Conservation (phyloP, 2,329 filamentous ascomycete genomes). For the Venturia nashicola region DNA sequence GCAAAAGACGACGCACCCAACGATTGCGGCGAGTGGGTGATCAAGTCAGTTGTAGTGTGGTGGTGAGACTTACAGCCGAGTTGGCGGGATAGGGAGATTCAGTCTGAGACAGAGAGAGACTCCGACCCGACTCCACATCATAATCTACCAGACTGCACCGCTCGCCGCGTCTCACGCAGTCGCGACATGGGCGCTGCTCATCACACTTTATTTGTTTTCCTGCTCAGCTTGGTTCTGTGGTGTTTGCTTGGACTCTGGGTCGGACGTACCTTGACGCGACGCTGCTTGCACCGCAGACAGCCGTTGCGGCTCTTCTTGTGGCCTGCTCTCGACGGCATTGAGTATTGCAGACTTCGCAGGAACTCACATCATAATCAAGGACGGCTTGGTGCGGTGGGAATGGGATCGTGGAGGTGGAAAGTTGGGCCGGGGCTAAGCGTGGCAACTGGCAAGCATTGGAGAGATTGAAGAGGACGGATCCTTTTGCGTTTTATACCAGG, state of each 20-base stretch:
- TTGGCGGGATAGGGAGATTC: not conserved
- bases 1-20: too few relatives aligned
- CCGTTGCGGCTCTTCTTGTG: slow-evolving; percentile 8
- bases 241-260: too few relatives aligned
- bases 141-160: slow-evolving; percentile 5
- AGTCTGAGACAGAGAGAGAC: not conserved
- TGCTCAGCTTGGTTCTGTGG: not conserved
- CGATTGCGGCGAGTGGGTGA: too few relatives aligned
- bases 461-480: not conserved
- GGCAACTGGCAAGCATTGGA: not conserved
- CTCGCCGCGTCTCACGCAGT: slow-evolving; percentile 1
- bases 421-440: not conserved
- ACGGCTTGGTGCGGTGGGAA: too few relatives aligned
- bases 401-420: too few relatives aligned
- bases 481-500: not conserved
- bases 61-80: not conserved
- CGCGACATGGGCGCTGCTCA: slow-evolving; percentile 2
- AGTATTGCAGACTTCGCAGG: too few relatives aligned
- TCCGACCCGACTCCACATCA: not conserved
- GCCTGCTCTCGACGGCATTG: slow-evolving; percentile 8
- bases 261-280: slow-evolving; percentile 2
- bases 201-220: not conserved
- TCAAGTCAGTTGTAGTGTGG: too few relatives aligned
- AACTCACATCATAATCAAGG: too few relatives aligned
- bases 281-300: slow-evolving; percentile 7